These are phyloP conservation scores for Neurospora sp. DNA, from an alignment of 2,329 filamentous ascomycete genomes.

Conservation along the genomic window DNA sequence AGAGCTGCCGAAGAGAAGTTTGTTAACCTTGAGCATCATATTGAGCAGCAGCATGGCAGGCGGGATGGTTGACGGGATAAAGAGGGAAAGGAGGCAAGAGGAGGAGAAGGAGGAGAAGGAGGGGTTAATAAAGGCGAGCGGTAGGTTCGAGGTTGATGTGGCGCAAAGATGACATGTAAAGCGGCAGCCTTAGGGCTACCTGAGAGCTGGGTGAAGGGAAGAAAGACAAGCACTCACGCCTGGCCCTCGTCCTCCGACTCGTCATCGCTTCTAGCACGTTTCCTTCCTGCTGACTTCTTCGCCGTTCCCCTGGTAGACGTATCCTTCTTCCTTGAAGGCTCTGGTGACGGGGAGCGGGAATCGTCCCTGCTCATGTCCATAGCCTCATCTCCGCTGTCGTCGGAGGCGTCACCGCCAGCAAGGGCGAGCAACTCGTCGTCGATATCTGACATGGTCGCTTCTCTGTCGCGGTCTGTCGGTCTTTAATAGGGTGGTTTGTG, in stretches of 20 bases:
- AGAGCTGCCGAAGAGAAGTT: slow-evolving; percentile 41
- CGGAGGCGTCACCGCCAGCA: slow-evolving; percentile 64
- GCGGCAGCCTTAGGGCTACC: background rate
- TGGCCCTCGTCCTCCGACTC: slow-evolving; percentile 71
- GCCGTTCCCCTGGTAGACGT: slow-evolving; percentile 25
- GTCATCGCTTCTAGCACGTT: slow-evolving; percentile 36
- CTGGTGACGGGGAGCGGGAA: slow-evolving; percentile 40
- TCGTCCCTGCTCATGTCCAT: slow-evolving; percentile 44
- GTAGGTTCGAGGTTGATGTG: background rate
- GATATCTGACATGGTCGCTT: slow-evolving; percentile 64
- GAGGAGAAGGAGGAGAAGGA: background rate
- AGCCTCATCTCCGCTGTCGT: slow-evolving; percentile 47
- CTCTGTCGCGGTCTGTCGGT: background rate
- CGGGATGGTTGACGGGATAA: background rate
- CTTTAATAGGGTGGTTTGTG: background rate
- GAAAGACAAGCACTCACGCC: slow-evolving; percentile 50
- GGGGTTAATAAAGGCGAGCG: background rate
- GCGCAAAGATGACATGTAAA: background rate
- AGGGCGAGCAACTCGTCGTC: slow-evolving; percentile 91
- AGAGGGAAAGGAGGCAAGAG: background rate
- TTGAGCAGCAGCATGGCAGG: background rate
- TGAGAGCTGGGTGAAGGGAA: slow-evolving; percentile 9
- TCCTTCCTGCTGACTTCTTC: slow-evolving; percentile 36
- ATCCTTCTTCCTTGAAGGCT: slow-evolving; percentile 26
- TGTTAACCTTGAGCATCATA: background rate